These are phyloP conservation scores for Penicillium glabrum DNA, from an alignment of 2,329 filamentous ascomycete species.

Conservation along the genomic window DNA sequence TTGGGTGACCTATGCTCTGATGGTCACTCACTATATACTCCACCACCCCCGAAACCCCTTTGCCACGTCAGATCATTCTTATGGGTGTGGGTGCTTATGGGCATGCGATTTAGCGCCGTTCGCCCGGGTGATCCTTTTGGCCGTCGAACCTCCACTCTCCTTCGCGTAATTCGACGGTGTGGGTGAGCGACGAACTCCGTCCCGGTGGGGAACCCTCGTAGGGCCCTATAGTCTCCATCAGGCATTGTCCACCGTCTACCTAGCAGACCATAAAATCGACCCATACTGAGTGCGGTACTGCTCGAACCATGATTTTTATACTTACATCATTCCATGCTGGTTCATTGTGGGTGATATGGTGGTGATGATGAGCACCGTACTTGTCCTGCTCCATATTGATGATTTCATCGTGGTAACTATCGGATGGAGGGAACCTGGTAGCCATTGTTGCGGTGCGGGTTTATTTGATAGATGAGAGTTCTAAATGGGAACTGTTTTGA, in stretches of 20 bases:
- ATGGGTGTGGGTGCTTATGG: neutral
- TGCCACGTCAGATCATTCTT: neutral
- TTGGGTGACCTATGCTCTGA: neutral
- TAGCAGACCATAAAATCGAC: neutral
- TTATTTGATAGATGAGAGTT: neutral
- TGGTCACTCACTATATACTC: neutral
- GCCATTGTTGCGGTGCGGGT: constrained; percentile 1
- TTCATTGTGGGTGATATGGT: neutral
- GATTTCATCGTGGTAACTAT: constrained; percentile 8
- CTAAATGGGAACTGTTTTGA: neutral
- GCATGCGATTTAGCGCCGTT: constrained; percentile 7
- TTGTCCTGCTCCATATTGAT: constrained; percentile 8
- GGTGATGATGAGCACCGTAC: constrained; percentile 6
- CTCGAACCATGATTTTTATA: neutral
- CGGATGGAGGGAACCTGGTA: constrained; percentile 1
- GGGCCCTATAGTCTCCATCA: neutral
- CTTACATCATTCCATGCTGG: neutral
- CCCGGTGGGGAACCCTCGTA: neutral
- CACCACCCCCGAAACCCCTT: neutral
- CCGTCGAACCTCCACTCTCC: constrained; percentile 17
- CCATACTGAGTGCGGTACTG: neutral
- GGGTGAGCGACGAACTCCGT: constrained; percentile 14
- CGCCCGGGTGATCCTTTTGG: constrained; percentile 14
- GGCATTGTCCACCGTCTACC: neutral
- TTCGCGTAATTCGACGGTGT: constrained; percentile 12